Evolutionary conservation across 331 rosid genomes (phyloP).

Genomic region (Phaseolus coccineus): DNA sequence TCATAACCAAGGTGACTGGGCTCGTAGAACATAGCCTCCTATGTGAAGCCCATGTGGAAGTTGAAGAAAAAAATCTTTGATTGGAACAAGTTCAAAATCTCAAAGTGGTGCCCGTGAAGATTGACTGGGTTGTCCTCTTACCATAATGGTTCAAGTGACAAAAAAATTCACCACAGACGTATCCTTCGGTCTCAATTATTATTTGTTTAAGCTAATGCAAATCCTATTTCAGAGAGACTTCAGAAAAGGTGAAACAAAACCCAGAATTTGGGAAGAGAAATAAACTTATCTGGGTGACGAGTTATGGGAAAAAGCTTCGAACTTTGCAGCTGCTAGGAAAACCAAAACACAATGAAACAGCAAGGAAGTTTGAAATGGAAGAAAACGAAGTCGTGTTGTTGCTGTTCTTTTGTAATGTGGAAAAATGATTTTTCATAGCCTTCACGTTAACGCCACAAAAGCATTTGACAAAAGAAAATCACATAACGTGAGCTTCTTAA

Average conservation of each 20-base stretch:
- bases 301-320: constrained; percentile 45
- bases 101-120: constrained; percentile 9
- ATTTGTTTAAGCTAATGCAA: constrained; percentile 36
- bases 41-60: neutral
- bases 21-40: constrained; percentile 1
- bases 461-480: constrained; percentile 21
- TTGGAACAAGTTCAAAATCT: constrained; percentile 41
- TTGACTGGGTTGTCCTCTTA: constrained; percentile 28
- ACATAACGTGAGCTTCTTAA: constrained; percentile 28
- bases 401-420: constrained; percentile 39
- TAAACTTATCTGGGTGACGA: constrained; percentile 60
- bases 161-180: neutral
- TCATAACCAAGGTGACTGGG: neutral
- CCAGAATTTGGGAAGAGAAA: constrained; percentile 22
- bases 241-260: constrained; percentile 21
- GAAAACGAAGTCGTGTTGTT: constrained; percentile 33
- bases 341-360: constrained; percentile 38
- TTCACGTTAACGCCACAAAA: constrained; percentile 78
- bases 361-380: constrained; percentile 36
- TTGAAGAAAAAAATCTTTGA: constrained; percentile 9
- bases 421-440: constrained; percentile 46
- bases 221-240: constrained; percentile 47
- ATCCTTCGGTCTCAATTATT: constrained; percentile 39
- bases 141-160: constrained; percentile 20
- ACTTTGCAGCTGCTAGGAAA: constrained; percentile 48